Evolutionary conservation across 148 eudicot species (phyloP).

Genomic region (Rhododendron griersonianum): DNA sequence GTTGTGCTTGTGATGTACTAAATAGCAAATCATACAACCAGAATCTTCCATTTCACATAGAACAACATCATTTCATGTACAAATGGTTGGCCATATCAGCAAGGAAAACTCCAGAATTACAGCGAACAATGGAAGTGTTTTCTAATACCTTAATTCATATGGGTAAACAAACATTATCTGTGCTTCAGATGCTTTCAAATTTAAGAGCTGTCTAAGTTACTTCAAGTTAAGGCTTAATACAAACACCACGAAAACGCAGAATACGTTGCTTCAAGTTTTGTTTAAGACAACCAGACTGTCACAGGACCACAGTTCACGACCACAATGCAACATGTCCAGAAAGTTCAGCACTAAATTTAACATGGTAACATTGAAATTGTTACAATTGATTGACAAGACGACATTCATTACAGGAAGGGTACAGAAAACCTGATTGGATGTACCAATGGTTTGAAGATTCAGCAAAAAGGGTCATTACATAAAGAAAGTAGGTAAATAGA

Average conservation of each 20-base stretch:
- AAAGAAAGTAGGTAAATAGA: not conserved
- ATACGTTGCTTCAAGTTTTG: not conserved
- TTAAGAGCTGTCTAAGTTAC: not conserved
- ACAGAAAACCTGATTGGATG: not conserved
- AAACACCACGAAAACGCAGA: not conserved
- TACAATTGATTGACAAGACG: not conserved
- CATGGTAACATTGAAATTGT: not conserved
- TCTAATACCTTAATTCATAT: not conserved
- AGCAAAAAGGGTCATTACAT: not conserved
- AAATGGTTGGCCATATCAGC: not conserved
- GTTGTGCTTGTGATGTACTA: not conserved
- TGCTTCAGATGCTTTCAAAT: not conserved
- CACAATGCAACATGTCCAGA: not conserved
- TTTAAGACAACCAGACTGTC: not conserved
- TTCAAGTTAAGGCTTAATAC: not conserved
- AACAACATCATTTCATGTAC: too few species aligned
- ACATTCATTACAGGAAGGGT: not conserved
- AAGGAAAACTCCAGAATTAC: not conserved
- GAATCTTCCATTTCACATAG: not conserved
- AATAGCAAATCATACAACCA: not conserved
- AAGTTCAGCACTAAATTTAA: not conserved
- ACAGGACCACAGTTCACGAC: not conserved
- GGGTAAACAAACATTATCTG: not conserved
- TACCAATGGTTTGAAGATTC: not conserved
- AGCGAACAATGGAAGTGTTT: not conserved